These are phyloP conservation scores for Bombardia bombarda DNA, from an alignment of 495 filamentous ascomycete genomes.

Conservation along the genomic window DNA sequence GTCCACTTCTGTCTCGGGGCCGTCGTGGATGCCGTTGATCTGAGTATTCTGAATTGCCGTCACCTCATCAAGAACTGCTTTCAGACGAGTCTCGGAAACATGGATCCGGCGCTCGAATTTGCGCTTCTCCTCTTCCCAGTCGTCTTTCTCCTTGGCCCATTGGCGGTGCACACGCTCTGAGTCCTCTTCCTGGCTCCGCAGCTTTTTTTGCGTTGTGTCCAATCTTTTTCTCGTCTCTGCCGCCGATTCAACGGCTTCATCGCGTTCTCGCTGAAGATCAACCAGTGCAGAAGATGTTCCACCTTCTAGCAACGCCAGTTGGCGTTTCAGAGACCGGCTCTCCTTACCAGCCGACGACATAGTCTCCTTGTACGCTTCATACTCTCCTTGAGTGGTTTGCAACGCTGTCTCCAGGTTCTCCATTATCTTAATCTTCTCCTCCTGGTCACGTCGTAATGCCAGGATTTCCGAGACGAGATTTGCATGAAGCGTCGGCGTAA, in stretches of 20 bases:
- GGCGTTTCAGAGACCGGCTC: constrained; percentile 69
- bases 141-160: constrained; percentile 74
- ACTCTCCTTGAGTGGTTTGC: constrained; percentile 61
- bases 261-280: constrained; percentile 76
- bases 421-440: constrained; percentile 76
- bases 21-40: constrained; percentile 27
- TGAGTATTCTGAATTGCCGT: constrained; percentile 61
- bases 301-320: constrained; percentile 77
- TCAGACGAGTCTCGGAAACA: constrained; percentile 78
- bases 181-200: constrained; percentile 78
- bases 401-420: constrained; percentile 73
- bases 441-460: constrained; percentile 75
- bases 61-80: constrained; percentile 75
- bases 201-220: constrained; percentile 68
- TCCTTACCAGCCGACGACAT: constrained; percentile 61
- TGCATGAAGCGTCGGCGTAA: constrained; percentile 92
- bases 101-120: constrained; percentile 76
- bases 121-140: constrained; percentile 74
- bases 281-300: constrained; percentile 77
- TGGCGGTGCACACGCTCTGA: constrained; percentile 63
- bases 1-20: constrained; percentile 43
- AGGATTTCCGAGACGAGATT: constrained; percentile 93
- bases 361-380: constrained; percentile 56
- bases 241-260: constrained; percentile 69
- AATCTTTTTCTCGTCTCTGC: constrained; percentile 70